Conservation (phyloP, 768 basidiomycete genomes). For the Trametes punicea region DNA sequence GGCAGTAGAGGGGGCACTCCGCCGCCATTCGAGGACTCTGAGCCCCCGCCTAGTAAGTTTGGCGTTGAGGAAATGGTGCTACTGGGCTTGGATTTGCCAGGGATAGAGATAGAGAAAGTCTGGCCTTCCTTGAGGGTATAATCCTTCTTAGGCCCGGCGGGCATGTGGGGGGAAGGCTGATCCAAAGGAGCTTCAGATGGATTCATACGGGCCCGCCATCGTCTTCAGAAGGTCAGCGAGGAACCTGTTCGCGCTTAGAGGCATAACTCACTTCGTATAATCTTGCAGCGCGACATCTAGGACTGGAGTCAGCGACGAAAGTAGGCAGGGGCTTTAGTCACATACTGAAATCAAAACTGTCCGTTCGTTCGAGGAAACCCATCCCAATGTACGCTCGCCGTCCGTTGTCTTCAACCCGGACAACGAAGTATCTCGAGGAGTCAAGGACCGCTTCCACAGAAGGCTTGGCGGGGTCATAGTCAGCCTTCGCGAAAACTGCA, state of each 20-base stretch:
- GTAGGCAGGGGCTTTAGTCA: not conserved
- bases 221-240: conserved; percentile 36
- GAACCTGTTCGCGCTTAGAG: not conserved
- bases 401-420: conserved; percentile 85
- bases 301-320: not conserved
- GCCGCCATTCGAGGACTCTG: conserved; percentile 29
- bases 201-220: conserved; percentile 61
- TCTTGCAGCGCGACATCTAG: conserved; percentile 83
- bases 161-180: conserved; percentile 62
- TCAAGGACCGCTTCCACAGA: conserved; percentile 95
- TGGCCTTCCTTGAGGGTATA: conserved; percentile 94
- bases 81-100: conserved; percentile 58
- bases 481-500: conserved; percentile 82
- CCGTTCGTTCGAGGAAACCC: conserved; percentile 85
- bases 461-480: conserved; percentile 74
- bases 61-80: conserved; percentile 36
- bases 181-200: conserved; percentile 42
- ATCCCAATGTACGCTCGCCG: conserved; percentile 91
- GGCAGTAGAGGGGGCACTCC: conserved; percentile 67
- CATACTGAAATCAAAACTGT: conserved; percentile 92
- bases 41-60: conserved; percentile 28
- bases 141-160: conserved; percentile 84
- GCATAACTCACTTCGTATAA: conserved; percentile 63
- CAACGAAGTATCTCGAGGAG: conserved; percentile 92
- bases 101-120: conserved; percentile 89